phyloP scores from a whole-genome alignment of 1,284 basidiomycete genomes.

The Anthracocystis walkeri region DNA sequence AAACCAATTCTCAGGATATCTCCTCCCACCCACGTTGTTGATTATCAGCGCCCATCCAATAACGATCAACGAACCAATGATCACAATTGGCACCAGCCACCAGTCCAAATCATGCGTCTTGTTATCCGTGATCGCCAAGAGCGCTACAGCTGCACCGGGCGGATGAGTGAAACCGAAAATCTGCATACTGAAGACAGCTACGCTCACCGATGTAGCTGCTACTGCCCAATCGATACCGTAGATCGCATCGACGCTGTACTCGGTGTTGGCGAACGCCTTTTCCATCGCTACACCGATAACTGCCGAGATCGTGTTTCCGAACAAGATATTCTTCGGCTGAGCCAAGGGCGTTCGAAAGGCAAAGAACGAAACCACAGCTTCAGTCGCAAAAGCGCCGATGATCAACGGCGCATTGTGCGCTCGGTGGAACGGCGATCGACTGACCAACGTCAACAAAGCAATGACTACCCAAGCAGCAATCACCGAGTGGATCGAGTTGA shows the following conservation, averaged over 20 bases:
- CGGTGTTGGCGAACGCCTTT: conserved; percentile 43
- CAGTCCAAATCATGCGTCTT: conserved; percentile 36
- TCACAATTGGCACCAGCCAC: conserved; percentile 48
- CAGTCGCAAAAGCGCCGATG: conserved; percentile 57
- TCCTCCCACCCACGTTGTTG: conserved; percentile 55
- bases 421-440: conserved; percentile 36
- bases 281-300: conserved; percentile 57
- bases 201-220: conserved; percentile 32
- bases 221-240: conserved; percentile 55
- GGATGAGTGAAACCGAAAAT: conserved; percentile 61
- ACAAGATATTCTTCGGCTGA: conserved; percentile 59
- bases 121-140: conserved; percentile 50
- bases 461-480: conserved; percentile 41
- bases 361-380: conserved; percentile 61
- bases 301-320: conserved; percentile 57
- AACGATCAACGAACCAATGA: conserved; percentile 44
- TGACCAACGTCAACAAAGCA: conserved; percentile 25
- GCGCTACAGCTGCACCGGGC: conserved; percentile 57
- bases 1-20: conserved; percentile 51
- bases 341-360: conserved; percentile 49
- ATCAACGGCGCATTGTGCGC: conserved; percentile 41
- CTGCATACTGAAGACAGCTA: conserved; percentile 56
- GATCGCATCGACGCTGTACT: conserved; percentile 43
- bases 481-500: conserved; percentile 43
- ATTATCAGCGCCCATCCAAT: conserved; percentile 63